Conservation (phyloP, 192 early-diverging fungal species). For the Rhizophagus prolifer region DNA sequence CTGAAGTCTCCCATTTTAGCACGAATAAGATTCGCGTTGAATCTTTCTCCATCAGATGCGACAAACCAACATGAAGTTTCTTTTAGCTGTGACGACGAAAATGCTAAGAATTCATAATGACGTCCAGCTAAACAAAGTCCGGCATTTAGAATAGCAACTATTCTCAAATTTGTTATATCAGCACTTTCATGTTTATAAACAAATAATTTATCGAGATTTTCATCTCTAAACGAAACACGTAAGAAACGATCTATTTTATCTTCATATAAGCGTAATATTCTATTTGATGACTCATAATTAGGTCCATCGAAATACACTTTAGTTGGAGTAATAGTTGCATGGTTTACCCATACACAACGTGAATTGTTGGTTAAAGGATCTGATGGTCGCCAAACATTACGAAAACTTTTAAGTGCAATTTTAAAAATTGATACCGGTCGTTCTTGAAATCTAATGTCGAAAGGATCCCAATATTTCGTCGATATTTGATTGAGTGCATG, state of each 20-base stretch:
- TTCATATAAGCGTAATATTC: conserved; percentile 61
- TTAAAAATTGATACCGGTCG: not conserved
- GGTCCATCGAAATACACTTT: conserved; percentile 62
- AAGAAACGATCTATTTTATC: conserved; percentile 57
- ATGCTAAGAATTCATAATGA: conserved; percentile 62
- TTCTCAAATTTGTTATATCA: conserved; percentile 41
- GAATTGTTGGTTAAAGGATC: not conserved
- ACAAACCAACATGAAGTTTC: conserved; percentile 69
- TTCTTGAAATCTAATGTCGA: not conserved
- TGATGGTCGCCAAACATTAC: not conserved
- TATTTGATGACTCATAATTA: conserved; percentile 65
- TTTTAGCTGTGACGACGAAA: conserved; percentile 62
- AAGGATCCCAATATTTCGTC: conserved; percentile 16
- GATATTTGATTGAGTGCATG: conserved; percentile 3
- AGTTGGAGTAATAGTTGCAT: conserved; percentile 59
- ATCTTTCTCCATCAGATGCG: conserved; percentile 28
- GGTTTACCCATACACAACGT: conserved; percentile 7
- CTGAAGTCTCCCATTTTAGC: conserved; percentile 73
- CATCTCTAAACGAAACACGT: conserved; percentile 69
- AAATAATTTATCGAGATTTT: conserved; percentile 46
- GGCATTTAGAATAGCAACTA: conserved; percentile 44
- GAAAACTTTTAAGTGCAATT: not conserved
- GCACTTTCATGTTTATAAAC: conserved; percentile 34
- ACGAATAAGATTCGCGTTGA: conserved; percentile 56
- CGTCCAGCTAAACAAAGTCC: conserved; percentile 56